phyloP scores from a whole-genome alignment of 2,329 filamentous ascomycete genomes.

The Blastomyces silverae region DNA sequence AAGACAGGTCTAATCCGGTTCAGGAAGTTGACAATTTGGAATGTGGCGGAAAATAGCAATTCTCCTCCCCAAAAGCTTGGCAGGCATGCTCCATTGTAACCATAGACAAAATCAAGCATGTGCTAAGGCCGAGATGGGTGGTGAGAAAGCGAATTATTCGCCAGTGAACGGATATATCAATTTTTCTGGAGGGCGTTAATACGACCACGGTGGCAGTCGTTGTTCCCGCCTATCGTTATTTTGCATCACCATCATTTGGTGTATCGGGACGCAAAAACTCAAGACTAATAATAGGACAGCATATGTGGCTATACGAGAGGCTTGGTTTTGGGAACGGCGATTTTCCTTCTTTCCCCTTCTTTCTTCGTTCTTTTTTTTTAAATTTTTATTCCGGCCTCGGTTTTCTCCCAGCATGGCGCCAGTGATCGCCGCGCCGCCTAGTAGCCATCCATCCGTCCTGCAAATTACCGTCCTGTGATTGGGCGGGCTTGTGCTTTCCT shows the following conservation, averaged over 20 bases:
- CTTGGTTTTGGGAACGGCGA: no score
- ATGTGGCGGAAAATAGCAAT: conserved; percentile 1
- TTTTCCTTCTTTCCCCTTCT: no score
- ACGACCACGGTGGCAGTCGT: not conserved
- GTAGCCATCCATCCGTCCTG: no score
- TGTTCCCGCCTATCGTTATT: not conserved
- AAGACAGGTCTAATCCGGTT: not conserved
- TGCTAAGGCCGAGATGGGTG: not conserved
- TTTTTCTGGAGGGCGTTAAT: not conserved
- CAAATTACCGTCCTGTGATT: not conserved
- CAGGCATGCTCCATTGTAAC: conserved; percentile 13
- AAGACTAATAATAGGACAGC: no score
- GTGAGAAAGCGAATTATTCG: not conserved
- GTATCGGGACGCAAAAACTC: no score
- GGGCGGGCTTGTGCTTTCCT: not conserved
- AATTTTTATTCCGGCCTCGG: no score
- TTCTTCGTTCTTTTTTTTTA: no score
- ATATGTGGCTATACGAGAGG: no score
- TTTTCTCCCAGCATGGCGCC: not conserved
- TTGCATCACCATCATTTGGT: not conserved
- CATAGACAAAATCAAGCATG: not conserved
- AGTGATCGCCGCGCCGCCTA: not conserved
- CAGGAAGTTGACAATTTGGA: not conserved
- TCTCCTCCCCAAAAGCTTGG: not conserved
- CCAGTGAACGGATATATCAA: not conserved